Evolutionary conservation across 805 yeast genomes (phyloP).

Genomic region (Yamadazyma nakazawae): DNA sequence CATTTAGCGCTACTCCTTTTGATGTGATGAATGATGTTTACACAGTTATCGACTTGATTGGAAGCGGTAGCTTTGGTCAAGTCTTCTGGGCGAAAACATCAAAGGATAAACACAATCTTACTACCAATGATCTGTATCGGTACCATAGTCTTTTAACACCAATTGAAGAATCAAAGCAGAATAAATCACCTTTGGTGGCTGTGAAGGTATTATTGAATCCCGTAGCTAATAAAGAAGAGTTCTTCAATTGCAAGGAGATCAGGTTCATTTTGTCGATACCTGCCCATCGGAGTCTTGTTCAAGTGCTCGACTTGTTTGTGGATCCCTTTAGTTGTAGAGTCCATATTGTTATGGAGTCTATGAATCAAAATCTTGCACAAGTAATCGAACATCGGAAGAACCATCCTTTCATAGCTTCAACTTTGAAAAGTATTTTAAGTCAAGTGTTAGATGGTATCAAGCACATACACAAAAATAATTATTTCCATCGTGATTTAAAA

Average conservation of each 20-base stretch:
- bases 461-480: slow-evolving; percentile 71
- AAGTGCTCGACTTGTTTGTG: slow-evolving; percentile 73
- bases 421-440: slow-evolving; percentile 62
- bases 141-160: slow-evolving; percentile 23
- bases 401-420: slow-evolving; percentile 50
- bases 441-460: slow-evolving; percentile 75
- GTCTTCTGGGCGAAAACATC: slow-evolving; percentile 61
- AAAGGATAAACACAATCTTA: slow-evolving; percentile 10
- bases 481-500: slow-evolving; percentile 85
- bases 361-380: slow-evolving; percentile 80
- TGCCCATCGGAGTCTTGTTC: slow-evolving; percentile 69
- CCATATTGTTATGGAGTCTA: slow-evolving; percentile 84
- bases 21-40: background rate
- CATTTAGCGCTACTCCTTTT: background rate
- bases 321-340: slow-evolving; percentile 58
- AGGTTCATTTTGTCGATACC: slow-evolving; percentile 64
- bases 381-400: slow-evolving; percentile 62
- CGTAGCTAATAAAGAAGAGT: slow-evolving; percentile 33
- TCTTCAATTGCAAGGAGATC: slow-evolving; percentile 55
- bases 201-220: slow-evolving; percentile 72
- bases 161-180: slow-evolving; percentile 17
- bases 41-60: slow-evolving; percentile 30
- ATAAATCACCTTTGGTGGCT: slow-evolving; percentile 48
- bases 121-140: background rate
- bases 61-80: slow-evolving; percentile 74